Base-by-base conservation (phyloP, 2,329 filamentous ascomycete species). In the Monilinia aucupariae region DNA sequence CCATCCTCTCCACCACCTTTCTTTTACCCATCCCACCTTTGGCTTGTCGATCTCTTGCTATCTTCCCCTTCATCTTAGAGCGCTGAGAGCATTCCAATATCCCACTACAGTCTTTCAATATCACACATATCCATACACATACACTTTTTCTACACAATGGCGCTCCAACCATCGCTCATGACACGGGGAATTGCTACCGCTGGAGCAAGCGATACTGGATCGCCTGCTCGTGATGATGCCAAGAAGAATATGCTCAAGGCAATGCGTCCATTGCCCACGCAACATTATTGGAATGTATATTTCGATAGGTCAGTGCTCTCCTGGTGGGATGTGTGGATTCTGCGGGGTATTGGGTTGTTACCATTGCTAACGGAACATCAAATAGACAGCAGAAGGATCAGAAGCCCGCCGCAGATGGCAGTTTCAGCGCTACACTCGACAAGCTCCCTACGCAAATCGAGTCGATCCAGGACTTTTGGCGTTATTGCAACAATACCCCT, bases 391-490 rank as follows among this genome's bases (percentile, higher is more conserved):
- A 72, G 47, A 74, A 73, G 49, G 71, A 74, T 17, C 68, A 69
- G 37, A 62, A 68, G 73, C 34, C 67, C 75, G 75, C 65, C 75
- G 32, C 67, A 56, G 71, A 73, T 70, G 71, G 71, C 6, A 67
- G 62, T 17, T 74, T 74, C 61, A 71, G 63, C 30, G 71, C 69
- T 22, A 72, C 71, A 67, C 81, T 88, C 52, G 84, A 87, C 73
- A 81, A 86, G 77, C 81, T 88, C 27, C 83, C 82, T 70, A 77
- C 78, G 55, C 82, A 84, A 76, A 87, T 92, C 75, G 89, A 90
- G 78, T 90, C 88, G 25, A 84, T 92, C 50, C 90, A 92, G 82
- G 90, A 92, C 74, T 92, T 92, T 75, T 92, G 89, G 85, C 84
- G 88, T 66, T 89, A 91, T 77, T 85, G 86, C 78, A 92, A 92